phyloP scores from a whole-genome alignment of 2,329 filamentous ascomycete species.

The Verticillium albo-atrum region DNA sequence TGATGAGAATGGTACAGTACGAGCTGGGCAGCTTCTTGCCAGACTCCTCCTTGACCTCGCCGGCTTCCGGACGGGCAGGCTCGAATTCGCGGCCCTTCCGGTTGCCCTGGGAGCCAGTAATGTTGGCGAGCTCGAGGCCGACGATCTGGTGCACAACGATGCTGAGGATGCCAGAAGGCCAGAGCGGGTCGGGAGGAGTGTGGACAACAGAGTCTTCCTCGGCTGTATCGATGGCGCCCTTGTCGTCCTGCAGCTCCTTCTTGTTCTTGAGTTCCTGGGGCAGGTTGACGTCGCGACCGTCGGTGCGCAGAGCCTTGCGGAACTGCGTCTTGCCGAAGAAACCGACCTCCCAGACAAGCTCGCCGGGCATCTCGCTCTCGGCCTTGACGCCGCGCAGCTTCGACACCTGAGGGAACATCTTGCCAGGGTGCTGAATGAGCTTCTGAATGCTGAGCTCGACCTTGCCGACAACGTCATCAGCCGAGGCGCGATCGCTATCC shows the following conservation, averaged over 20 bases:
- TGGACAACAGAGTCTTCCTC: conserved; percentile 82
- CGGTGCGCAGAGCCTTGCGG: conserved; percentile 75
- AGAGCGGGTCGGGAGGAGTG: conserved; percentile 92
- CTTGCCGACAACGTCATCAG: conserved; percentile 93
- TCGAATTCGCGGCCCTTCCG: conserved; percentile 84
- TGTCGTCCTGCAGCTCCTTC: conserved; percentile 80
- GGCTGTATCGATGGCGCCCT: conserved; percentile 67
- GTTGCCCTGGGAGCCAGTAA: conserved; percentile 79
- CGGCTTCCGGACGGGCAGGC: conserved; percentile 74
- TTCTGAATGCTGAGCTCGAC: conserved; percentile 91
- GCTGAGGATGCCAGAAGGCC: conserved; percentile 86
- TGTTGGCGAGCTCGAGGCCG: conserved; percentile 85
- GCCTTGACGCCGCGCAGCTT: conserved; percentile 79
- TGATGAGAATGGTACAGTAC: conserved; percentile 89
- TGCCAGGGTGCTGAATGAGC: conserved; percentile 88
- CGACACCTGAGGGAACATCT: conserved; percentile 87
- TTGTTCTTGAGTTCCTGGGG: conserved; percentile 70
- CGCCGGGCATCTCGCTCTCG: conserved; percentile 84
- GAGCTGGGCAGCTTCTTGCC: conserved; percentile 76
- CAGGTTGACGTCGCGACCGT: conserved; percentile 76
- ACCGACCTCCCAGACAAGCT: conserved; percentile 93
- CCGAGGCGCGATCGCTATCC: conserved; percentile 90
- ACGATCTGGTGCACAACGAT: conserved; percentile 92
- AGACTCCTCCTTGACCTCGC: conserved; percentile 82
- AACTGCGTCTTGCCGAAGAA: conserved; percentile 92